Percentiles rank a stretch among this genome's conserved stretches.
Evolutionary conservation across 2,329 filamentous ascomycete genomes (phyloP).

Genomic region (Tolypocladium pustulatum): DNA sequence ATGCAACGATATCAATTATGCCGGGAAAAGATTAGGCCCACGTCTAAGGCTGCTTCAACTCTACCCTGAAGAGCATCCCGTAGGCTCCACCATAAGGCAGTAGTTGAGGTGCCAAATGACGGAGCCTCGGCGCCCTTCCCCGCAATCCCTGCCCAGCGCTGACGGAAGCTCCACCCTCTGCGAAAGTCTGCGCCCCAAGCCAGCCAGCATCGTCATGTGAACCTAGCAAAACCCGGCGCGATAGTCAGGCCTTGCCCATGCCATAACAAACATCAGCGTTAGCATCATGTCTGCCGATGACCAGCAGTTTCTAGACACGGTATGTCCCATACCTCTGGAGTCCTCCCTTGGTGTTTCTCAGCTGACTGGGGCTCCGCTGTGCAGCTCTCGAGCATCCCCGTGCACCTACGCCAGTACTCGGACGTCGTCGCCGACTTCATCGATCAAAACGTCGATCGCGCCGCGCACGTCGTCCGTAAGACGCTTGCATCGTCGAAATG

Average conservation of each 20-base stretch:
- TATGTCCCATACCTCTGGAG: slow-evolving; percentile 29
- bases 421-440: slow-evolving; percentile 67
- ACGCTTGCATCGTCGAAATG: slow-evolving; percentile 56
- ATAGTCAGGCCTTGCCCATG: background rate
- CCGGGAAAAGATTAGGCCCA: background rate
- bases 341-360: background rate
- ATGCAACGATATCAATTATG: no score
- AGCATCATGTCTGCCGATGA: slow-evolving; percentile 66
- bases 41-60: background rate
- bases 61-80: no score
- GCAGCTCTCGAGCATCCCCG: slow-evolving; percentile 41
- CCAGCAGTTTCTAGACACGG: slow-evolving; percentile 67
- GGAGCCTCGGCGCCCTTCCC: slow-evolving; percentile 1
- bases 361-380: slow-evolving; percentile 2
- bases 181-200: background rate
- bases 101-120: slow-evolving; percentile 3
- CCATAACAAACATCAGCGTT: background rate
- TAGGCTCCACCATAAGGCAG: background rate
- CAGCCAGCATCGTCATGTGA: slow-evolving; percentile 3
- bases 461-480: slow-evolving; percentile 61
- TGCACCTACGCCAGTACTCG: slow-evolving; percentile 62
- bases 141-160: background rate
- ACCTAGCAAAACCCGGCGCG: slow-evolving; percentile 1
- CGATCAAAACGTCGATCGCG: slow-evolving; percentile 69
- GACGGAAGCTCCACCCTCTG: background rate